Base-by-base conservation (phyloP, 495 filamentous ascomycete species). In the Neurospora sp. region DNA sequence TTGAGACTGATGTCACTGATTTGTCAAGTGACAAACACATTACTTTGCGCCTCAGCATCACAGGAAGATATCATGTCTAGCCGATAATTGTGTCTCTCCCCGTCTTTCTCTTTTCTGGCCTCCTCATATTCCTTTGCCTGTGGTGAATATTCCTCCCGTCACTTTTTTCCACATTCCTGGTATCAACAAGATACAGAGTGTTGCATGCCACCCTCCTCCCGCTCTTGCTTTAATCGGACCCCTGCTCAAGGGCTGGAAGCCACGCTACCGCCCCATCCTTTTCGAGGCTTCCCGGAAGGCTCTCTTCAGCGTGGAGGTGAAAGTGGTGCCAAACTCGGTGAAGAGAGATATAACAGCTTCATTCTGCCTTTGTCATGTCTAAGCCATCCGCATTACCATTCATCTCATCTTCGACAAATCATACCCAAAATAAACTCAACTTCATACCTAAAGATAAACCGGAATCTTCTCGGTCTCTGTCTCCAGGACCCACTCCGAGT, bases 271-370 rank as follows among this genome's bases (percentile, higher is more conserved):
- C 73, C 73, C 74, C 73, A 76, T 72, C 39, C 12, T 41, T 69
- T 69, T 46, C 75, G 69, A 80, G 79, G 79, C 79, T 71, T 73
- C 54, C 73, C 72, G 39, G 74, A 74, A 74, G 79, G 78, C 78
- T 78, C 78, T 71, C 74, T 16, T 66, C 54, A 66, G 23, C 54
- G 6, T 18, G 5, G 27, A 66, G 27, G 54, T 66, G 11, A 37
- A 66, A 35, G 27, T 37, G 12, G 6, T 66, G 27, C 54, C 54
- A 37, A 35, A 31, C 12, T 9, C 70, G 31, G 38, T 69, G 35
- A 38, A 73, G 38, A 66, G 27, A 35, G 14, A 66, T 66, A 66
- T 41, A 62, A 62, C 41, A 46, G 39, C 71, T 46, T 48, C 18
- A 16, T 42, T 39, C 35, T 46, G 41, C n/a, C 62, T 35, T 39